Evolutionary conservation across 768 basidiomycete genomes (phyloP).

Genomic region (Lactarius hatsudake): DNA sequence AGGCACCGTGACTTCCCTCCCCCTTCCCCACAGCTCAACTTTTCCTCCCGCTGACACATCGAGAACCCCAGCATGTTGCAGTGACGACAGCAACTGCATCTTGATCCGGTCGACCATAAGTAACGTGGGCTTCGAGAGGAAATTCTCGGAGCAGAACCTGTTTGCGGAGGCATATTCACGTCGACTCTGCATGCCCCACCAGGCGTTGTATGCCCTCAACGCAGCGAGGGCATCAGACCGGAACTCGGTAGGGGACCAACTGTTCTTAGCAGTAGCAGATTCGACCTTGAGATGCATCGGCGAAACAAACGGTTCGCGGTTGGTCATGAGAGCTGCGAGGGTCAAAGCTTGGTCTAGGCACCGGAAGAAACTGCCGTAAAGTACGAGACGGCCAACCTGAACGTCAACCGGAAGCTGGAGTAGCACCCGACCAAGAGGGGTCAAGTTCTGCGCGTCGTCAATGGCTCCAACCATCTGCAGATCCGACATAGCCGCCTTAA

Average conservation of each 20-base stretch:
- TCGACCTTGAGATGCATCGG: slow-evolving; percentile 74
- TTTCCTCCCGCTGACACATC: slow-evolving; percentile 72
- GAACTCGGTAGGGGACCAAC: slow-evolving; percentile 77
- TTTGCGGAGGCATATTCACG: slow-evolving; percentile 67
- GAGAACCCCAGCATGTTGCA: slow-evolving; percentile 80
- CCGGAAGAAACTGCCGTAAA: slow-evolving; percentile 90
- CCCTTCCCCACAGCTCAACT: slow-evolving; percentile 34
- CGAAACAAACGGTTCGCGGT: slow-evolving; percentile 86
- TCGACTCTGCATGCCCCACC: slow-evolving; percentile 68
- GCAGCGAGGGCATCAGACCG: slow-evolving; percentile 81
- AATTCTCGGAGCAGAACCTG: slow-evolving; percentile 79
- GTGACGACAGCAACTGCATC: slow-evolving; percentile 67
- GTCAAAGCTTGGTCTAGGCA: slow-evolving; percentile 87
- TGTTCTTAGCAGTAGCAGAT: slow-evolving; percentile 68
- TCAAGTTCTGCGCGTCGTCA: slow-evolving; percentile 70
- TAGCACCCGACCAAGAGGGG: slow-evolving; percentile 83
- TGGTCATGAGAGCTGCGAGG: slow-evolving; percentile 86
- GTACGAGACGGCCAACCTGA: slow-evolving; percentile 83
- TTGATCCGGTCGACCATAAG: slow-evolving; percentile 79
- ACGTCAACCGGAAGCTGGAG: slow-evolving; percentile 88
- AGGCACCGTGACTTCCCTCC: slow-evolving; percentile 49
- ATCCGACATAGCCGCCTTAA: slow-evolving; percentile 73
- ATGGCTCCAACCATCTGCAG: slow-evolving; percentile 87
- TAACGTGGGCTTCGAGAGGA: slow-evolving; percentile 83
- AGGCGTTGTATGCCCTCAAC: slow-evolving; percentile 76